A percentile compares a stretch with the other conserved stretches of the same genome.
These are phyloP conservation scores for Macrophomina tecta DNA, from an alignment of 2,329 filamentous ascomycete species.

Conservation along the genomic window DNA sequence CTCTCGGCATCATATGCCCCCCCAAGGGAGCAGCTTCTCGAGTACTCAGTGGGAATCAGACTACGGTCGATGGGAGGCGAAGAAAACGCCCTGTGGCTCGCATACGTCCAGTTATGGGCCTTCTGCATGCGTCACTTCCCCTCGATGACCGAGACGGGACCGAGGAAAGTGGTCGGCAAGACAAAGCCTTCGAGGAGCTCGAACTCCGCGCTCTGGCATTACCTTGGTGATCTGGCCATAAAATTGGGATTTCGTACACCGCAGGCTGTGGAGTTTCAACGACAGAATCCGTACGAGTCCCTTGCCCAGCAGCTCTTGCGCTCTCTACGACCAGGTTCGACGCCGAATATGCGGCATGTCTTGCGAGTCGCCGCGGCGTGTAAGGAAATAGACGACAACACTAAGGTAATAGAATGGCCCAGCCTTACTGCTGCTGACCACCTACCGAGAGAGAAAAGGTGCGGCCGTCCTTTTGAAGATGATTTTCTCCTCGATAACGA, in stretches of 20 bases:
- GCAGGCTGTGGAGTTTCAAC: not conserved
- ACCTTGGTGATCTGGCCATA: not conserved
- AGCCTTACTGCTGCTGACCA: not conserved
- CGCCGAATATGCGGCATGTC: not conserved
- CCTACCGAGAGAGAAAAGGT: not conserved
- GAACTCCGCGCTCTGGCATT: not conserved
- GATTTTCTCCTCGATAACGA: not conserved
- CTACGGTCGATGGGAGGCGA: not conserved
- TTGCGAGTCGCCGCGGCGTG: not conserved
- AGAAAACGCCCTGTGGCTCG: conserved; percentile 17
- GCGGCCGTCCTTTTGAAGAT: not conserved
- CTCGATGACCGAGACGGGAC: conserved; percentile 28
- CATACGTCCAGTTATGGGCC: conserved; percentile 29
- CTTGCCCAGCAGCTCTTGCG: too few relatives aligned
- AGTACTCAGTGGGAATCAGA: conserved; percentile 21
- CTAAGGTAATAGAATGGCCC: too few relatives aligned
- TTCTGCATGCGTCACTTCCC: conserved; percentile 32
- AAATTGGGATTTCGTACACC: not conserved
- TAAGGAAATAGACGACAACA: not conserved
- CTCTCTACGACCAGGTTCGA: not conserved
- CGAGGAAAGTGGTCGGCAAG: conserved; percentile 8
- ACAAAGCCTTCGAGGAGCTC: not conserved
- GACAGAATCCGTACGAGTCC: too few relatives aligned
- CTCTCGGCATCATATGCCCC: conserved; percentile 31
- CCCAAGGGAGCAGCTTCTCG: conserved; percentile 9